Percentiles rank a stretch among this genome's conserved stretches.
These are phyloP conservation scores for Chrysanthemum makinoi DNA, from an alignment of 129 eudicot genomes.

Conservation along the genomic window DNA sequence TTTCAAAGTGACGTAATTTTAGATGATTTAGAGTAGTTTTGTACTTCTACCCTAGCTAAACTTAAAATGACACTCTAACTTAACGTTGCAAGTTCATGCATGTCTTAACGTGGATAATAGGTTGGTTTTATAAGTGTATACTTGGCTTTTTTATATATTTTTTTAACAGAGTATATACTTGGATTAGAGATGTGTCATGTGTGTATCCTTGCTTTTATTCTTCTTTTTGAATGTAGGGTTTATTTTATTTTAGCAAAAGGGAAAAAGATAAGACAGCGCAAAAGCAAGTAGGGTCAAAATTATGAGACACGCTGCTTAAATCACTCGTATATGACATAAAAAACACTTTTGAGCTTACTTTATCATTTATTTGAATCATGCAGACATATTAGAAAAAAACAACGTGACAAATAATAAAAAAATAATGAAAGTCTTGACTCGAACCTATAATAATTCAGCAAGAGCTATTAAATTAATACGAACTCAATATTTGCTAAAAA, in stretches of 20 bases:
- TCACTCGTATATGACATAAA: background rate
- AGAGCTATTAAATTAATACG: too few species aligned
- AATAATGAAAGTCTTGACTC: background rate
- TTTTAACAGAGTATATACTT: too few species aligned
- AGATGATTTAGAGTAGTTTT: too few species aligned
- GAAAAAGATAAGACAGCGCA: background rate
- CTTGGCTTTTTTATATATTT: too few species aligned
- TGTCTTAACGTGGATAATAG: too few species aligned
- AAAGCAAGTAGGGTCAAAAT: slow-evolving; percentile 19
- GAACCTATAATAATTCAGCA: background rate
- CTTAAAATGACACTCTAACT: too few species aligned
- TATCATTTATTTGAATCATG: background rate
- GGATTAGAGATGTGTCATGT: background rate
- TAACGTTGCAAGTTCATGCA: too few species aligned
- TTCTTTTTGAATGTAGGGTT: background rate
- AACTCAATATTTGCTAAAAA: too few species aligned
- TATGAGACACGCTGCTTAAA: background rate
- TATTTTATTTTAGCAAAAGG: background rate
- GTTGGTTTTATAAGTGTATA: too few species aligned
- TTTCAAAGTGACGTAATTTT: too few species aligned
- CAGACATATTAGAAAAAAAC: too few species aligned
- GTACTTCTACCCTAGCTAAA: too few species aligned
- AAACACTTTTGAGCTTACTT: background rate
- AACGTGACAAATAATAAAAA: background rate
- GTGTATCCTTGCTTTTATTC: background rate